Evolutionary conservation across 2,329 filamentous ascomycete species (phyloP).

Genomic region (Canariomyces notabilis): DNA sequence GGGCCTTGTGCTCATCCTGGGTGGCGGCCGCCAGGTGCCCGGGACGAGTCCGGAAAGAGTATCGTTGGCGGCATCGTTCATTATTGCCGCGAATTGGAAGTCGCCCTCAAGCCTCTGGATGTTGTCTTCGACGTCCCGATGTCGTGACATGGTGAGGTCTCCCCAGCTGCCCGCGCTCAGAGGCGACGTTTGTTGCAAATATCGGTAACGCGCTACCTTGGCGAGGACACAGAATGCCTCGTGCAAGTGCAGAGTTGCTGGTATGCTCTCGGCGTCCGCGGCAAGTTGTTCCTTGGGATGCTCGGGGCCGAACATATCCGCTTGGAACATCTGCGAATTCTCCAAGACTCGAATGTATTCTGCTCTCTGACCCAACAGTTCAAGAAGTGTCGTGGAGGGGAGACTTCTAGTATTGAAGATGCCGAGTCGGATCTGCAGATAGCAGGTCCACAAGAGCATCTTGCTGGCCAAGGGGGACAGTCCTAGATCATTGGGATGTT

Average conservation of each 20-base stretch:
- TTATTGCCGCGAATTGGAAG: constrained; percentile 9
- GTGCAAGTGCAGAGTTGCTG: constrained; percentile 13
- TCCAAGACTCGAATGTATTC: constrained; percentile 11
- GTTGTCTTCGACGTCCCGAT: background rate
- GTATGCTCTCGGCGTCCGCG: constrained; percentile 5
- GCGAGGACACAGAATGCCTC: constrained; percentile 13
- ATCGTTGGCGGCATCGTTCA: constrained; percentile 6
- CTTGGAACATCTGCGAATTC: constrained; percentile 7
- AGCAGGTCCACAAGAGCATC: constrained; percentile 14
- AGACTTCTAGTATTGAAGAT: constrained; percentile 6
- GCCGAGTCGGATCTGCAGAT: constrained; percentile 15
- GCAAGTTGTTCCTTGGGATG: constrained; percentile 7
- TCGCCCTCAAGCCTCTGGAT: constrained; percentile 11
- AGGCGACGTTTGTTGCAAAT: background rate
- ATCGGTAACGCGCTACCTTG: constrained; percentile 12
- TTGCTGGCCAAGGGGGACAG: constrained; percentile 15
- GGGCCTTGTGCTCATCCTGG: background rate
- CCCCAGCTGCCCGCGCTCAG: background rate
- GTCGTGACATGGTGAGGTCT: background rate
- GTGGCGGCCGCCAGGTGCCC: background rate
- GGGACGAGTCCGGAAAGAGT: background rate
- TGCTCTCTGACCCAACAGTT: constrained; percentile 4
- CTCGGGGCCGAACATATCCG: constrained; percentile 11
- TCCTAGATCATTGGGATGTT: constrained; percentile 4
- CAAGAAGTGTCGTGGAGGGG: constrained; percentile 9